phyloP scores from a whole-genome alignment of 2,329 filamentous ascomycete genomes.

The Ceratocystis eucalypticola region DNA sequence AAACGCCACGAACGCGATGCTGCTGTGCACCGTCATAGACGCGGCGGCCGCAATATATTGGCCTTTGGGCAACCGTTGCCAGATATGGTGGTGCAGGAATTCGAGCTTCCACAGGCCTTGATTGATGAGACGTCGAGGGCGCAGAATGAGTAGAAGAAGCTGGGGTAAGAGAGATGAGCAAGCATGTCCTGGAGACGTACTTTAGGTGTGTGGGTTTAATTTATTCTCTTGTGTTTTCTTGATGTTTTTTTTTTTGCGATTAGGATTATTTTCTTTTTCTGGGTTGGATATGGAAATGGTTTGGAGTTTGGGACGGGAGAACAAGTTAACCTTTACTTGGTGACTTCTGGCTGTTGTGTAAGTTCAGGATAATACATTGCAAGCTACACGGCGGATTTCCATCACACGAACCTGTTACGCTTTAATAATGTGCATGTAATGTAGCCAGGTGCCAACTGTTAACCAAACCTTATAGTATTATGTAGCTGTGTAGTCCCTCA shows the following conservation, averaged over 20 bases:
- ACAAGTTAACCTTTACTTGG: neutral
- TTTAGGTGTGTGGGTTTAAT: neutral
- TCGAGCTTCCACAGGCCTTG: conserved; percentile 57
- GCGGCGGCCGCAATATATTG: conserved; percentile 53
- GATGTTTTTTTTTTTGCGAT: neutral
- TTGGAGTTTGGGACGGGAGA: neutral
- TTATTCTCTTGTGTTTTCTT: neutral
- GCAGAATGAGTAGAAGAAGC: conserved; percentile 22
- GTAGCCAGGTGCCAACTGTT: too few species aligned
- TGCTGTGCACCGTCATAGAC: conserved; percentile 58
- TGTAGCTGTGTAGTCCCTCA: neutral
- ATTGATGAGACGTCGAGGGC: conserved; percentile 34
- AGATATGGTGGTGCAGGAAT: conserved; percentile 56
- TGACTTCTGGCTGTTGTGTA: neutral
- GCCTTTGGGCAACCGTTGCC: conserved; percentile 77
- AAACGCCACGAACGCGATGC: conserved; percentile 68
- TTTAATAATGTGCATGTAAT: too few species aligned
- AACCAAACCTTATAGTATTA: too few species aligned
- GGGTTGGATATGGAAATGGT: neutral
- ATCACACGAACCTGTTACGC: neutral
- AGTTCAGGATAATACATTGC: neutral
- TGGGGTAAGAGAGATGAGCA: neutral
- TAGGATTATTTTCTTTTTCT: neutral
- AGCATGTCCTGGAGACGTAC: neutral
- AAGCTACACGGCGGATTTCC: neutral